phyloP scores from a whole-genome alignment of 148 eudicot species.

The Mesembryanthemum crystallinum region DNA sequence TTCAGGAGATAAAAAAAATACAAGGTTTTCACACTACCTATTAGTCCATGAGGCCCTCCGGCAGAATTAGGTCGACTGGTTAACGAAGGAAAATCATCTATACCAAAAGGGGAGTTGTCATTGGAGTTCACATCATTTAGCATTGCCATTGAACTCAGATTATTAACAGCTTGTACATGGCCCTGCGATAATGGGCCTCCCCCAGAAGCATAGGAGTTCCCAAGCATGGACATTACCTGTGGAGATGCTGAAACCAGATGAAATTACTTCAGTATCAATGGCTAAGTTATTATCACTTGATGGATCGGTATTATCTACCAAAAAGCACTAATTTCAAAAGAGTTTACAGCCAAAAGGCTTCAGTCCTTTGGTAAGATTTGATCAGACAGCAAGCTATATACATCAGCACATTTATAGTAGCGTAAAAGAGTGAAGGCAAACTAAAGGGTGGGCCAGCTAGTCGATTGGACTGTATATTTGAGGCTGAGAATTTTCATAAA shows the following conservation, averaged over 20 bases:
- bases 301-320: not conserved
- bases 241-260: slow-evolving; percentile 65
- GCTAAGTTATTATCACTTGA: slow-evolving; percentile 1
- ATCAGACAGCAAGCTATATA: not conserved
- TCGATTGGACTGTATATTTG: not conserved
- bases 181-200: slow-evolving; percentile 71
- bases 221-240: slow-evolving; percentile 79
- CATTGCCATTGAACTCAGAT: slow-evolving; percentile 68
- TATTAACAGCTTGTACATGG: slow-evolving; percentile 65
- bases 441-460: not conserved
- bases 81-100: slow-evolving; percentile 85
- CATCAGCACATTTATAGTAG: not conserved
- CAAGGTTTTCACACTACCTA: slow-evolving; percentile 41
- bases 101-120: slow-evolving; percentile 73
- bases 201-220: slow-evolving; percentile 64
- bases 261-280: slow-evolving; percentile 4
- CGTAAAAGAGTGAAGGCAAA: not conserved
- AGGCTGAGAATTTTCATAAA: not conserved
- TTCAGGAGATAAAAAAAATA: slow-evolving; percentile 6
- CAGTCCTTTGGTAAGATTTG: not conserved
- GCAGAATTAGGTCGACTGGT: slow-evolving; percentile 78
- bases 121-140: slow-evolving; percentile 69
- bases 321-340: not conserved
- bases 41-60: slow-evolving; percentile 85
- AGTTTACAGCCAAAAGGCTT: not conserved